Evolutionary conservation across 108 stramenopile species (phyloP).

Genomic region (Parietichytrium sp.): DNA sequence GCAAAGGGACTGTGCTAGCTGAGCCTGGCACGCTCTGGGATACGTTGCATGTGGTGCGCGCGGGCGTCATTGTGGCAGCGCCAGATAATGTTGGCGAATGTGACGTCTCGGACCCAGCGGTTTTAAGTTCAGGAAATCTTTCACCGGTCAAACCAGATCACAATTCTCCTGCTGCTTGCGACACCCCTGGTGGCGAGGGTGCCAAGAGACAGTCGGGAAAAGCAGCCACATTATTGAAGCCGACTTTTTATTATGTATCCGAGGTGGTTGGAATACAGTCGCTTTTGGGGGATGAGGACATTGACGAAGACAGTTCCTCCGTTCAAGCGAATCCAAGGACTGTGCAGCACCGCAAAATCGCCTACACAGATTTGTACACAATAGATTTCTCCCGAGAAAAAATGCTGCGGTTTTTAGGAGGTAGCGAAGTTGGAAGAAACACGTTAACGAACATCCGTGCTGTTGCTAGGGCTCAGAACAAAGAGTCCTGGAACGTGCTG

Average conservation of each 20-base stretch:
- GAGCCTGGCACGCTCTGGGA: neutral
- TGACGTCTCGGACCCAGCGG: no score
- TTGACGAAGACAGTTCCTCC: neutral
- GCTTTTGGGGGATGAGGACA: neutral
- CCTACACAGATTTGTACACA: neutral
- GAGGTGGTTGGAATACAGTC: neutral
- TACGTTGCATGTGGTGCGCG: neutral
- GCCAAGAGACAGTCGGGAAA: no score
- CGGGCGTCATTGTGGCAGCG: no score
- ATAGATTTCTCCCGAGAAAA: neutral
- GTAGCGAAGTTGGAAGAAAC: neutral
- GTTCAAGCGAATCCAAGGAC: neutral
- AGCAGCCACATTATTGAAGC: no score
- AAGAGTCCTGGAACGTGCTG: neutral
- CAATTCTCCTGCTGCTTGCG: no score
- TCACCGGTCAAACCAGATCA: no score
- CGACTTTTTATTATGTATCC: neutral
- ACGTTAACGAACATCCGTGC: neutral
- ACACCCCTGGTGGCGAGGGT: no score
- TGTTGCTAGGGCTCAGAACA: neutral
- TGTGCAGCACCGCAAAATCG: constrained; percentile 6
- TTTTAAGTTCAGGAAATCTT: no score
- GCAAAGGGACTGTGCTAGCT: neutral
- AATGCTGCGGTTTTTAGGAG: neutral
- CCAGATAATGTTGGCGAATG: no score